Percentiles rank a stretch among this genome's conserved stretches.
These are phyloP conservation scores for Botryotinia calthae DNA, from an alignment of 2,329 filamentous ascomycete species.

Conservation along the genomic window DNA sequence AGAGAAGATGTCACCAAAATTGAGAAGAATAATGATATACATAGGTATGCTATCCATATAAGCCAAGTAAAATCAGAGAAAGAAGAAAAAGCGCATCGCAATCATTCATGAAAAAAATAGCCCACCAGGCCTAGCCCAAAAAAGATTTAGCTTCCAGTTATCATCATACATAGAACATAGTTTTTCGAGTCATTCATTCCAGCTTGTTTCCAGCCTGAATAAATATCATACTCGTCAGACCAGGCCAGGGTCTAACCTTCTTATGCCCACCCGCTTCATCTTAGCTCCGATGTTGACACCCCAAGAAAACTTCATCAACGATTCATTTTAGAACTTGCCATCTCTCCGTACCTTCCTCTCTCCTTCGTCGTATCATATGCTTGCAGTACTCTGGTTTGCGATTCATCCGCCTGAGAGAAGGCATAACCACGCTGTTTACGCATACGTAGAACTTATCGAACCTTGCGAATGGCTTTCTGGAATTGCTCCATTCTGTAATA, in stretches of 20 bases:
- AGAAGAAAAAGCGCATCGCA: constrained; percentile 1
- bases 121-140: constrained; percentile 11
- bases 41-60: not conserved
- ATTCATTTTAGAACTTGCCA: constrained; percentile 49
- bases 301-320: not conserved
- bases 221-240: not conserved
- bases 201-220: not conserved
- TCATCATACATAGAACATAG: constrained; percentile 18
- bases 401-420: constrained; percentile 96
- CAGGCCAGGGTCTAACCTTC: constrained; percentile 11
- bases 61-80: not conserved
- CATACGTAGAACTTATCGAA: constrained; percentile 97
- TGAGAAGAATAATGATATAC: not conserved
- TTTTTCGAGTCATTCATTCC: constrained; percentile 5
- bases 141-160: constrained; percentile 12
- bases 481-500: constrained; percentile 89
- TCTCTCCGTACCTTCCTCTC: constrained; percentile 91
- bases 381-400: constrained; percentile 89
- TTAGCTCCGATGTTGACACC: not conserved
- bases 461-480: constrained; percentile 98
- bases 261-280: not conserved
- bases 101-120: constrained; percentile 2
- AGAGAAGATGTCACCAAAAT: not conserved
- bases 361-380: constrained; percentile 96
- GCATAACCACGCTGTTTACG: constrained; percentile 98